These are phyloP conservation scores for Arthroderma uncinatum DNA, from an alignment of 2,329 filamentous ascomycete genomes.

Conservation along the genomic window DNA sequence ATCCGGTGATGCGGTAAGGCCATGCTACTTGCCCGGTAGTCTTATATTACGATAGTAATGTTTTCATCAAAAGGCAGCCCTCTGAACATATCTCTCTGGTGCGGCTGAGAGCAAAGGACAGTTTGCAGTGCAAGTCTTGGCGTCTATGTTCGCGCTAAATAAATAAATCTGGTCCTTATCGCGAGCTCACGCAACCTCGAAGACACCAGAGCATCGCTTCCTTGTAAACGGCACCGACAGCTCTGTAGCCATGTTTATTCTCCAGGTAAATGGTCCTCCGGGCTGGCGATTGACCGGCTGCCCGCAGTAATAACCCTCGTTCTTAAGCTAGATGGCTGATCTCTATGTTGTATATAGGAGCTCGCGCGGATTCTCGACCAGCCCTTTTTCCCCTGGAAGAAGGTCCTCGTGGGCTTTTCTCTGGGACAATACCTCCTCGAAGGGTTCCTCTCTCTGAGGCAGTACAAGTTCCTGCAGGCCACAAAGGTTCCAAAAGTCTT, in stretches of 20 bases:
- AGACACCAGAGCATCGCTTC: not conserved
- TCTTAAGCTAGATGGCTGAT: not conserved
- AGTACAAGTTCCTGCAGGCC: slow-evolving; percentile 75
- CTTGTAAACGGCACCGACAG: not conserved
- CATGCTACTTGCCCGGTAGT: too few species aligned
- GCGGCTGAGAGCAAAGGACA: too few species aligned
- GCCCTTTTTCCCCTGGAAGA: slow-evolving; percentile 94
- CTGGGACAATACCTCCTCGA: slow-evolving; percentile 85
- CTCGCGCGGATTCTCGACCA: slow-evolving; percentile 80
- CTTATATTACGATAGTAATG: too few species aligned
- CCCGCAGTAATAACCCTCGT: not conserved
- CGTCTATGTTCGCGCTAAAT: not conserved
- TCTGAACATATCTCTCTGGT: too few species aligned
- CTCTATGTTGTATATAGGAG: slow-evolving; percentile 33
- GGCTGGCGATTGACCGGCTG: not conserved
- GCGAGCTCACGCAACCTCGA: not conserved
- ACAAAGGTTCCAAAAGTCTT: slow-evolving; percentile 76
- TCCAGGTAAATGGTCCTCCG: slow-evolving; percentile 21
- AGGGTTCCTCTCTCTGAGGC: slow-evolving; percentile 74
- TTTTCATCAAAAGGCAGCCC: too few species aligned
- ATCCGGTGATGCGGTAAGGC: too few species aligned
- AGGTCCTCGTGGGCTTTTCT: slow-evolving; percentile 87
- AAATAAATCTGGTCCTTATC: not conserved
- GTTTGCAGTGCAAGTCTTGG: not conserved
- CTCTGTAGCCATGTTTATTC: slow-evolving; percentile 25